Base-by-base conservation (phyloP, 352 stramenopile genomes). In the Sclerospora graminicola region DNA sequence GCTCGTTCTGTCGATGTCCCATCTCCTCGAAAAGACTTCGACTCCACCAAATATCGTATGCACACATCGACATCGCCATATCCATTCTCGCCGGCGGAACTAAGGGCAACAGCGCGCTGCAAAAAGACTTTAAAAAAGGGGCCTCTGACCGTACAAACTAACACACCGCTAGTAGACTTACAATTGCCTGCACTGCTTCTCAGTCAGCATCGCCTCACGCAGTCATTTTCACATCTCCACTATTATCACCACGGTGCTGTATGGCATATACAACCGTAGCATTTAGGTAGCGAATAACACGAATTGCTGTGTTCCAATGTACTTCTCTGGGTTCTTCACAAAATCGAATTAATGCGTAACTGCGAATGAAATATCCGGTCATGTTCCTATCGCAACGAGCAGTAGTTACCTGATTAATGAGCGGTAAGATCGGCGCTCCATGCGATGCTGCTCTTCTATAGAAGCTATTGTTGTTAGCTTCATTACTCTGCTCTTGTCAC, bases 261-360 rank as follows among this genome's bases (percentile, higher is more conserved):
- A 33, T 33, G 4, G 4, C 4, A 13, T 15, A 16, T 3, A 13
- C 3, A 5, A 33, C 3, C 6, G 39, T 45, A 23, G 39, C n/a
- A 10, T 62, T 52, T n/a, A n/a, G 23, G 43, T 64, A 67, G 10
- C 51, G 57, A 8, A 65, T 20, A 1, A 60, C 26, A 0, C 48
- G 34, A 38, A 65, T 45, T 5, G 54, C 45, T 36, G 45, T 46
- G 13, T 55, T 49, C 54, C 43, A 65, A 23, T 63, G 27, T 11
- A 21, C 8, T 15, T 27, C 30, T 10, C 10, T 38, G 11, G 40
- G 15, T 16, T 15, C 10, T 9, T 37, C 16, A 10, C 15, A 37
- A 18, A 27, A 30, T 16, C 29, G 33, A 19, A 15, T 38, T 9
- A 47, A 13, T 30, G 19, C 10, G 27, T 14, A 6, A 47, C 29